phyloP scores from a whole-genome alignment of 1,139 yeast species.

The Pichia sp. region DNA sequence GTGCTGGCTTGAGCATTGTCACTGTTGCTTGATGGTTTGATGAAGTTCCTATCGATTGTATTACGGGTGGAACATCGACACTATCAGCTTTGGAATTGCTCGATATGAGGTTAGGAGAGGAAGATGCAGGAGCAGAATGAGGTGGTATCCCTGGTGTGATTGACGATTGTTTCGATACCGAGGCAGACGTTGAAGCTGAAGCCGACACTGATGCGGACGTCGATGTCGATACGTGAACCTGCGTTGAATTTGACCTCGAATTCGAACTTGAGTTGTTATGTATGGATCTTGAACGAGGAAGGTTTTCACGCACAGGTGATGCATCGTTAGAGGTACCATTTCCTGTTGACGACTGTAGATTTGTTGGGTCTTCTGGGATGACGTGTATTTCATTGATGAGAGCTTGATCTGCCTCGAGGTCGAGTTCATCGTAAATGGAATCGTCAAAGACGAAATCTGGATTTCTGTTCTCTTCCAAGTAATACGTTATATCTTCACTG shows the following conservation, averaged over 20 bases:
- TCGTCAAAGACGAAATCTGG: constrained; percentile 72
- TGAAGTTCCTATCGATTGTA: constrained; percentile 14
- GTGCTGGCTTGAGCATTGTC: constrained; percentile 57
- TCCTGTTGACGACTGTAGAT: neutral
- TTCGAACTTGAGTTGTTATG: neutral
- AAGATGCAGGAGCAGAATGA: neutral
- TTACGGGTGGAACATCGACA: constrained; percentile 11
- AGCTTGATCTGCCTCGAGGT: constrained; percentile 50
- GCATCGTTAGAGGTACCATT: neutral
- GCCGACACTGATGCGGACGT: no score
- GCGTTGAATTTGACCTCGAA: constrained; percentile 8
- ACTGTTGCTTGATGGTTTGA: constrained; percentile 16
- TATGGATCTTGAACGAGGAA: constrained; percentile 3
- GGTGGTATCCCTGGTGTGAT: no score
- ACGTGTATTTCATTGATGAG: constrained; percentile 40
- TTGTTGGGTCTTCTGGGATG: constrained; percentile 21
- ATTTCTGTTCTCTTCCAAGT: constrained; percentile 64
- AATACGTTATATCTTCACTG: constrained; percentile 66
- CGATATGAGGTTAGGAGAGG: neutral
- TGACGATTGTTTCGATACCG: no score
- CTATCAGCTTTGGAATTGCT: constrained; percentile 2
- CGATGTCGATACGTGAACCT: constrained; percentile 14
- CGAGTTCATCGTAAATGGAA: constrained; percentile 63
- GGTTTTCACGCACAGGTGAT: constrained; percentile 6
- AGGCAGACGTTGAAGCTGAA: no score